Evolutionary conservation across 2,329 filamentous ascomycete genomes (phyloP), one percentile per base, ranked within the genome.

Genomic region (Arachnopeziza araneosa): DNA sequence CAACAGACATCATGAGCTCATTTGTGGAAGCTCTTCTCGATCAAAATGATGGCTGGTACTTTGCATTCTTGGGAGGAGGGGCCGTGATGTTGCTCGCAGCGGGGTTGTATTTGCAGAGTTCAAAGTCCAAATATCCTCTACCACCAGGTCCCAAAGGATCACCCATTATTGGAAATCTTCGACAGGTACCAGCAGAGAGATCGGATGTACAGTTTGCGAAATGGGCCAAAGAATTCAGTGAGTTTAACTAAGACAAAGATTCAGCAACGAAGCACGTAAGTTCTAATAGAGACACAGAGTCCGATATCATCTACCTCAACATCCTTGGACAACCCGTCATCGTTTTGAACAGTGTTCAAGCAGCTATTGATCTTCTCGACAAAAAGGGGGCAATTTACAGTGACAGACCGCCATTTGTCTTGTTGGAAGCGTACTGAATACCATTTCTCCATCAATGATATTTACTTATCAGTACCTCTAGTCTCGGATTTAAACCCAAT

Each of bases 351-450:
- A 78, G 75, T 55, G 70, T 74, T 5, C 67, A 73, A 55, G 70
- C 76, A 2, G 77, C 78, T 26, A 65, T 69, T 12, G 77, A 79
- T 30, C 69, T 80, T 4, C 70, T 80, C 7, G 77, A 79, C 59
- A 77, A 75, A 58, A 69, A 74, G 23, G 77, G 77, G 1, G 70
- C 70, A 61, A 80, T 77, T 60, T 80, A 78, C 62, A 72, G 71
- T 52, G 77, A 79, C 65, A 67, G 78, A 1, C 78, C 78, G 6
- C 71, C 73, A 24, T 79, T 80, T 61, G 71, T 73, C 9, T 22
- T 66, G 17, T 19, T 44, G 12, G 36, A 44, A 44, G 36, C 36
- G 36, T 44, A 44, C 12, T 44, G 14, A 32, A 56, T 54, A 30
- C 26, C 36, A 3, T 44, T 14, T 44, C 36, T 44, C 17, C 12